Percentiles rank a stretch among this genome's conserved stretches.
Evolutionary conservation across 2,329 filamentous ascomycete genomes (phyloP).

Genomic region (Cordyceps farinosa): DNA sequence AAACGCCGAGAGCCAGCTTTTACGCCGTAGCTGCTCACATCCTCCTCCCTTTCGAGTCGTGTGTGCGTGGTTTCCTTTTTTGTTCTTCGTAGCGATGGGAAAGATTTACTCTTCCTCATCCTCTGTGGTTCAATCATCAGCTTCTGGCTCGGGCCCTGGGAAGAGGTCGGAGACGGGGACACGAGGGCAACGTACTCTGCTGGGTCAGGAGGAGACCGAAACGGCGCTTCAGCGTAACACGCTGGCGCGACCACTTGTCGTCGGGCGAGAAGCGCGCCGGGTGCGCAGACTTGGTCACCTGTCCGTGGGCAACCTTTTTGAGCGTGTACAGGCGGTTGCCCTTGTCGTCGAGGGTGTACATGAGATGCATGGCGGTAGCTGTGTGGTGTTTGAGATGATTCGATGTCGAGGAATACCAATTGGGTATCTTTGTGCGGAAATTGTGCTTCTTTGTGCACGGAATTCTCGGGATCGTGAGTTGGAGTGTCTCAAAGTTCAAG

Average conservation of each 20-base stretch:
- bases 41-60: background rate
- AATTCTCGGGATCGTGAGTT: background rate
- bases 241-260: constrained; percentile 97
- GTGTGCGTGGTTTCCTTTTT: background rate
- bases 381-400: background rate
- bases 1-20: constrained; percentile 10
- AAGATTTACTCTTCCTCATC: constrained; percentile 6
- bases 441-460: background rate
- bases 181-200: constrained; percentile 43
- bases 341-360: constrained; percentile 78
- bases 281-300: constrained; percentile 94
- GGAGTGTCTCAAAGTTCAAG: background rate
- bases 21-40: background rate
- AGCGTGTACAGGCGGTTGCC: constrained; percentile 94
- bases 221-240: constrained; percentile 90
- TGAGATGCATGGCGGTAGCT: constrained; percentile 50
- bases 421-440: background rate
- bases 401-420: background rate
- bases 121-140: background rate
- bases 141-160: background rate
- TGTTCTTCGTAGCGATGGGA: no score
- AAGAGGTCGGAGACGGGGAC: background rate
- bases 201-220: constrained; percentile 86
- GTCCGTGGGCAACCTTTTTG: constrained; percentile 78
- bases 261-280: constrained; percentile 95